Base-by-base conservation (phyloP, 768 basidiomycete species). In the Pleurotus salmoneostramineus region DNA sequence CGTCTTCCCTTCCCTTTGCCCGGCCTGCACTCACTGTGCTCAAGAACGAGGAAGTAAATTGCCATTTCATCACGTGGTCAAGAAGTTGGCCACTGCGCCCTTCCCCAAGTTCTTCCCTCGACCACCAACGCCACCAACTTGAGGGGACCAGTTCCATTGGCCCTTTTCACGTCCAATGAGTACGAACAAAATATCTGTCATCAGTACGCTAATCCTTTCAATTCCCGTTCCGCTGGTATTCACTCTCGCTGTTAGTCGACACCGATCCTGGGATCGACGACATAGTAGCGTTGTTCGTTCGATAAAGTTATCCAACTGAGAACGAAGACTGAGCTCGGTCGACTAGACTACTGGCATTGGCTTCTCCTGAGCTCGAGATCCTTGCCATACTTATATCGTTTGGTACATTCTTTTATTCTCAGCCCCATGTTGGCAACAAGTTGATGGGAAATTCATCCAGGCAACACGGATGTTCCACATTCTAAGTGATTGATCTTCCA, bases 211-310 rank as follows among this genome's bases (percentile, higher is more conserved):
- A 33, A 33, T 3, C 15, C 47, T 44, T 33, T 17, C 31, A 21
- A 44, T 17, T 47, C 21, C 37, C 34, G 12, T 15, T 17, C 48
- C 27, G 43, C 6, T 17, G 11, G 40, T 34, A 17, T 17, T 10
- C 3, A 45, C n/a, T 40, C 37, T 10, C 44, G 45, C 12, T 27
- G 21, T 27, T 64, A 92, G 89, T 92, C 65, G 91, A 93, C 63
- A 90, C 90, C 31, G 92, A 95, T 66, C 90, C 92, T 5, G 93
- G 93, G 35, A 87, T 93, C 3, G 93, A 95, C 65, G 93, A 95
- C 68, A 75, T 79, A 27, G 63, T 93, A 52, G 91, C 91, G 32
- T 83, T 95, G 91, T 88, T 58, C 58, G 84, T 69, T 32, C 27
- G 11, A 34, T 35, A 8, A n/a, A 27, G 55, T 12, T 40, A 40